phyloP scores from a whole-genome alignment of 345 rosid species.

The Corymbia maculata region DNA sequence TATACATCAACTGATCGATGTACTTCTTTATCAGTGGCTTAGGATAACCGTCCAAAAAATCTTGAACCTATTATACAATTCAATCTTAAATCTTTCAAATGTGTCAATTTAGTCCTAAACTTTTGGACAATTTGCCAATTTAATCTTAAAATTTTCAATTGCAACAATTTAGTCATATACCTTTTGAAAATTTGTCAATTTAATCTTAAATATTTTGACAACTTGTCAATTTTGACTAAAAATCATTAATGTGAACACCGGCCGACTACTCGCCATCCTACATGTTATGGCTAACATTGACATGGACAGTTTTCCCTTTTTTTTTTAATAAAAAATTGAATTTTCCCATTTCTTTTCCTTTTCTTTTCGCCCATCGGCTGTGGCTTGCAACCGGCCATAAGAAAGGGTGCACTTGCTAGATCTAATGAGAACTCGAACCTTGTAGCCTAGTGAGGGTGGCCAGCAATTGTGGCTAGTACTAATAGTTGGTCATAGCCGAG shows the following conservation, averaged over 20 bases:
- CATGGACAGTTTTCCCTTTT: background rate
- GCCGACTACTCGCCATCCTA: fast-evolving
- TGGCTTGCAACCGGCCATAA: fast-evolving
- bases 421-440: background rate
- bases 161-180: background rate
- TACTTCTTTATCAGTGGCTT: background rate
- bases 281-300: background rate
- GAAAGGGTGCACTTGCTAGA: fast-evolving
- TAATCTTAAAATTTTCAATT: background rate
- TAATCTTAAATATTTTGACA: background rate
- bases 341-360: background rate
- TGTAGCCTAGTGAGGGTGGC: background rate
- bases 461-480: background rate
- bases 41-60: too few species aligned
- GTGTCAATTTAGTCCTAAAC: background rate
- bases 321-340: background rate
- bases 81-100: too few species aligned
- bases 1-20: background rate
- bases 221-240: background rate
- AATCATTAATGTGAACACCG: background rate
- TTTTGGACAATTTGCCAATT: background rate
- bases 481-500: background rate
- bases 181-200: too few species aligned
- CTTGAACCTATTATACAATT: background rate
- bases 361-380: background rate